Evolutionary conservation across 345 rosid species (phyloP).

Genomic region (Alliaria petiolata): DNA sequence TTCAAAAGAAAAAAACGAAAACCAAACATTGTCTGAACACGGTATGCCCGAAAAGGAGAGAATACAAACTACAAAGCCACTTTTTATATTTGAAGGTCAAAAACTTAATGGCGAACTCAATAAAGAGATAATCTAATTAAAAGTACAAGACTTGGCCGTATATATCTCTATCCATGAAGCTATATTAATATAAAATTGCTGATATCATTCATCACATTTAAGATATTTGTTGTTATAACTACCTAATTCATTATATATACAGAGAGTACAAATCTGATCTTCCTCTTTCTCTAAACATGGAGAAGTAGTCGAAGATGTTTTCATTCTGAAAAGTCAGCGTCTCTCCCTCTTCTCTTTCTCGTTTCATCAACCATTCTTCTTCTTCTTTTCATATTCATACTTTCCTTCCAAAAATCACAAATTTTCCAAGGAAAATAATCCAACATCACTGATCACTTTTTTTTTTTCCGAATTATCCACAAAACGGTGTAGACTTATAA

Average conservation of each 20-base stretch:
- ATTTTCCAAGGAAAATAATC: not conserved
- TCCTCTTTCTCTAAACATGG: slow-evolving; percentile 1
- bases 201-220: slow-evolving; percentile 2
- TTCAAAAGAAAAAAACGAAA: not conserved
- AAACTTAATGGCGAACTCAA: not conserved
- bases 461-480: slow-evolving; percentile 11
- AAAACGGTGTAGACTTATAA: not conserved
- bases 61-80: slow-evolving; percentile 1
- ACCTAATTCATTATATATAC: not conserved
- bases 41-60: not conserved
- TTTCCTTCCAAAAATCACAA: slow-evolving; percentile 4
- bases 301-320: slow-evolving; percentile 30
- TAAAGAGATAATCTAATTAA: slow-evolving; percentile 20
- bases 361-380: slow-evolving; percentile 24
- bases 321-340: slow-evolving; percentile 81
- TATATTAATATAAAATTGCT: not conserved
- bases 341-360: slow-evolving; percentile 30
- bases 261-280: slow-evolving; percentile 22
- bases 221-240: not conserved
- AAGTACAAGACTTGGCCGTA: slow-evolving; percentile 25
- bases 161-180: slow-evolving; percentile 23
- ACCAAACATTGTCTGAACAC: not conserved
- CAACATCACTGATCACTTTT: slow-evolving; percentile 7
- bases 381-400: slow-evolving; percentile 14
- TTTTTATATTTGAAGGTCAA: not conserved